Conservation (phyloP, 371 early-diverging fungal genomes). For the Rhizopus arrhizus region DNA sequence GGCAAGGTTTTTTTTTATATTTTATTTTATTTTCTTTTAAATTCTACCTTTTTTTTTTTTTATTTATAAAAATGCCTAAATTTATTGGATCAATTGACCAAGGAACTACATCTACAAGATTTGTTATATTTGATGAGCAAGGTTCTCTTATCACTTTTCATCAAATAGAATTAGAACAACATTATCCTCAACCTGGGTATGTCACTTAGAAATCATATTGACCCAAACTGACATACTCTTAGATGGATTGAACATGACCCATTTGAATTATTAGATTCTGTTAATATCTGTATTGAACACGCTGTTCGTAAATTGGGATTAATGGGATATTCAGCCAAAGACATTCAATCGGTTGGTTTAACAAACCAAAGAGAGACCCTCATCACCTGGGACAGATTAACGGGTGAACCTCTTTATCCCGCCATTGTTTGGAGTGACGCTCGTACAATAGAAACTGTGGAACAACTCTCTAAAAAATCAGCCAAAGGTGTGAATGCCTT, state of each 20-base stretch:
- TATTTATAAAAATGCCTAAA: slow-evolving; percentile 12
- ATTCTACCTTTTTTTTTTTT: slow-evolving; percentile 4
- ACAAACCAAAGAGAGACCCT: slow-evolving; percentile 96
- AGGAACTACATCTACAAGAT: slow-evolving; percentile 90
- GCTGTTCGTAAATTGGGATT: slow-evolving; percentile 65
- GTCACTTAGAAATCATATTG: neutral
- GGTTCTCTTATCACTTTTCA: slow-evolving; percentile 74
- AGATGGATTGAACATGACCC: slow-evolving; percentile 95
- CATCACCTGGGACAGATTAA: slow-evolving; percentile 82
- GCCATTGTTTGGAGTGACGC: slow-evolving; percentile 96
- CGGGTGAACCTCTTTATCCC: slow-evolving; percentile 83
- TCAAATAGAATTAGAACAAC: slow-evolving; percentile 81
- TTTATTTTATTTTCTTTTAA: slow-evolving; percentile 3
- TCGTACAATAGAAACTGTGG: slow-evolving; percentile 80
- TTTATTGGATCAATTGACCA: slow-evolving; percentile 91
- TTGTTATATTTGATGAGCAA: slow-evolving; percentile 82
- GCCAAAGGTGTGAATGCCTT: slow-evolving; percentile 48
- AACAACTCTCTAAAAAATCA: slow-evolving; percentile 49
- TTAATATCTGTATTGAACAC: slow-evolving; percentile 71
- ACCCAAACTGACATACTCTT: neutral
- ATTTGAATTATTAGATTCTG: slow-evolving; percentile 70
- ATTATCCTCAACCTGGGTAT: slow-evolving; percentile 79
- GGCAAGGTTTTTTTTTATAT: slow-evolving; percentile 1
- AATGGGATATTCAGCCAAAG: slow-evolving; percentile 58
- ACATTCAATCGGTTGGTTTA: slow-evolving; percentile 83